Conservation (phyloP, 2,329 filamentous ascomycete species). For the Diaporthe caulivora region DNA sequence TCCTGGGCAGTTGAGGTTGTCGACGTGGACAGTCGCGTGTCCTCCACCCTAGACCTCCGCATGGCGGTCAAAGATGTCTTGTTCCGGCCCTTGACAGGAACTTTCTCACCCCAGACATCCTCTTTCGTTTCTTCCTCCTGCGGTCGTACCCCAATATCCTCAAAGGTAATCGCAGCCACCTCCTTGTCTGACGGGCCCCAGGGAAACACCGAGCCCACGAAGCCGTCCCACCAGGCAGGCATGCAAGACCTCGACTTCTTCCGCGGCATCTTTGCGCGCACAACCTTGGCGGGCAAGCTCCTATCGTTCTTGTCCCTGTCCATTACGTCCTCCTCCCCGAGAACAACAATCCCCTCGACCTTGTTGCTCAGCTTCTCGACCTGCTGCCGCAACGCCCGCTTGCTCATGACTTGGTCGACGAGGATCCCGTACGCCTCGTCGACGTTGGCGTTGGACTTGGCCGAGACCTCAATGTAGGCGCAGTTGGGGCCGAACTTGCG, state of each 20-base stretch:
- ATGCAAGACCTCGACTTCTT: slow-evolving; percentile 7
- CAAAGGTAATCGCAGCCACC: slow-evolving; percentile 21
- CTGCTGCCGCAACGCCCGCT: background rate
- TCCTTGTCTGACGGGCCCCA: slow-evolving; percentile 8
- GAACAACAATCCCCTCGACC: background rate
- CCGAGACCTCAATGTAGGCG: slow-evolving; percentile 35
- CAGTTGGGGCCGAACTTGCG: slow-evolving; percentile 31
- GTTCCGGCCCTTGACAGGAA: background rate
- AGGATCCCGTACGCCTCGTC: slow-evolving; percentile 34
- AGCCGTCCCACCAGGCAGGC: slow-evolving; percentile 17
- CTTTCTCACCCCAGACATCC: slow-evolving; percentile 30
- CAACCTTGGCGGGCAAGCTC: slow-evolving; percentile 3
- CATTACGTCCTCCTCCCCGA: slow-evolving; percentile 5
- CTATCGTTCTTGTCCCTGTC: slow-evolving; percentile 17
- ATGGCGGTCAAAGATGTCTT: background rate
- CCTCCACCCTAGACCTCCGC: background rate
- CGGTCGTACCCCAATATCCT: background rate
- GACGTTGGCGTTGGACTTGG: slow-evolving; percentile 34
- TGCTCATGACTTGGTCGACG: slow-evolving; percentile 32
- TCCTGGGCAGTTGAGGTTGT: background rate
- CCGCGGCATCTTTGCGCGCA: background rate
- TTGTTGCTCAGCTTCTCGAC: background rate
- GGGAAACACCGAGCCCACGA: background rate
- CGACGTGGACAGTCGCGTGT: slow-evolving; percentile 1
- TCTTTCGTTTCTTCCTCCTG: background rate